Evolutionary conservation across 345 rosid species (phyloP).

Genomic region (Eucalyptus paniculata): DNA sequence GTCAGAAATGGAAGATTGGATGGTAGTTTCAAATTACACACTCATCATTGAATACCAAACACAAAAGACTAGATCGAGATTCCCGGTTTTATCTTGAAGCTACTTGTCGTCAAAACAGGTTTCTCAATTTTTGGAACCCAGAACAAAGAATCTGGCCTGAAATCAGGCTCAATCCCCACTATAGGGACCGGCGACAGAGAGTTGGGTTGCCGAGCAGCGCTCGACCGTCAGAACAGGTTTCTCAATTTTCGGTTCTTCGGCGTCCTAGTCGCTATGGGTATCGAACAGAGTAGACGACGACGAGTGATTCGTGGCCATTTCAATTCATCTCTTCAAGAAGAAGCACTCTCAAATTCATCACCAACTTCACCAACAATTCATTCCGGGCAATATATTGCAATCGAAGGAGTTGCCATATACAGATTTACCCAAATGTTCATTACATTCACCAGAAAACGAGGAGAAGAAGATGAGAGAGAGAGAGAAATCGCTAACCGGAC

Average conservation of each 20-base stretch:
- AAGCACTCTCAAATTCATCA: background rate
- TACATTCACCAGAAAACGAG: background rate
- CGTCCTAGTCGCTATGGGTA: background rate
- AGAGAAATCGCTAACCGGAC: conserved; percentile 19
- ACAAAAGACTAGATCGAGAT: too few relatives aligned
- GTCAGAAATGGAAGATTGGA: too few relatives aligned
- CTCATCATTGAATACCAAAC: too few relatives aligned
- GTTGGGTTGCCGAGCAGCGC: background rate
- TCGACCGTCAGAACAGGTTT: background rate
- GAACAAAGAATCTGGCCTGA: too few relatives aligned
- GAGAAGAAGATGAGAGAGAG: background rate
- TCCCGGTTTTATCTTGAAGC: too few relatives aligned
- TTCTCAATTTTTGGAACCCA: too few relatives aligned
- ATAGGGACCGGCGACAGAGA: too few relatives aligned
- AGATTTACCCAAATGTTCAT: background rate
- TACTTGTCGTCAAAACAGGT: too few relatives aligned
- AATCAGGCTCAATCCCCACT: too few relatives aligned
- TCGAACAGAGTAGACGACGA: background rate
- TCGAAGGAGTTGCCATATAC: background rate
- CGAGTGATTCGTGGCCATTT: background rate
- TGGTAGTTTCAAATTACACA: too few relatives aligned
- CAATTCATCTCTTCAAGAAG: background rate
- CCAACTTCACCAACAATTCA: background rate
- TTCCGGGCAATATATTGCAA: background rate
- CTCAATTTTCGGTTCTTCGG: background rate